Evolutionary conservation across 371 early-diverging fungal genomes (phyloP).

Genomic region (Gilbertella persicaria): DNA sequence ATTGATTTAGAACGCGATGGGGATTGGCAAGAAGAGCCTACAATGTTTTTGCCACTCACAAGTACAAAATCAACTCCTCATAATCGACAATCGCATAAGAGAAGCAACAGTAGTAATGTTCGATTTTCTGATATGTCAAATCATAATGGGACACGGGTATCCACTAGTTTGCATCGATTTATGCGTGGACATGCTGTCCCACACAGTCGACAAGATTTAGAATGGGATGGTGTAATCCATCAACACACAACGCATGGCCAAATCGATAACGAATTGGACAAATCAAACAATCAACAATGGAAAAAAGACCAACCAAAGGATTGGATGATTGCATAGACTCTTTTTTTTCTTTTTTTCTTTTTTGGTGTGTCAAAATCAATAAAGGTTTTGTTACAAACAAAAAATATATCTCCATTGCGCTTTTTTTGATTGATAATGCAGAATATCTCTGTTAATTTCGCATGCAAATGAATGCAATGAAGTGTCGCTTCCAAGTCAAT

Average conservation of each 20-base stretch:
- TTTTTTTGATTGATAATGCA: no score
- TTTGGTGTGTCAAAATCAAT: no score
- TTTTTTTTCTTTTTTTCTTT: not conserved
- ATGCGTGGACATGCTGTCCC: constrained; percentile 38
- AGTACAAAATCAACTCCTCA: constrained; percentile 7
- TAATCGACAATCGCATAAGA: constrained; percentile 17
- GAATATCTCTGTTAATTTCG: no score
- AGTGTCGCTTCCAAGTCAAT: no score
- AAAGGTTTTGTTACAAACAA: no score
- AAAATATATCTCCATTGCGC: no score
- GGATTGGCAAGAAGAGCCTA: constrained; percentile 24
- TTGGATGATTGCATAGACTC: constrained; percentile 19
- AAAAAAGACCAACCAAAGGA: constrained; percentile 1
- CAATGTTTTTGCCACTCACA: constrained; percentile 1
- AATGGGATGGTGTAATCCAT: constrained; percentile 48
- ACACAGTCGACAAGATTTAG: constrained; percentile 43
- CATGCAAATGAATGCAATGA: no score
- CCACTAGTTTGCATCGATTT: constrained; percentile 40
- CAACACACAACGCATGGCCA: constrained; percentile 4
- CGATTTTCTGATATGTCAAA: constrained; percentile 28
- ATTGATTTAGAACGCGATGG: constrained; percentile 32
- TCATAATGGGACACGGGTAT: not conserved
- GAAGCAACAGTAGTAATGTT: constrained; percentile 39
- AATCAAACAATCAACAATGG: constrained; percentile 1
- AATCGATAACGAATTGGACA: constrained; percentile 1